These are phyloP conservation scores for Alternaria atra DNA, from an alignment of 2,329 filamentous ascomycete genomes.

Conservation along the genomic window DNA sequence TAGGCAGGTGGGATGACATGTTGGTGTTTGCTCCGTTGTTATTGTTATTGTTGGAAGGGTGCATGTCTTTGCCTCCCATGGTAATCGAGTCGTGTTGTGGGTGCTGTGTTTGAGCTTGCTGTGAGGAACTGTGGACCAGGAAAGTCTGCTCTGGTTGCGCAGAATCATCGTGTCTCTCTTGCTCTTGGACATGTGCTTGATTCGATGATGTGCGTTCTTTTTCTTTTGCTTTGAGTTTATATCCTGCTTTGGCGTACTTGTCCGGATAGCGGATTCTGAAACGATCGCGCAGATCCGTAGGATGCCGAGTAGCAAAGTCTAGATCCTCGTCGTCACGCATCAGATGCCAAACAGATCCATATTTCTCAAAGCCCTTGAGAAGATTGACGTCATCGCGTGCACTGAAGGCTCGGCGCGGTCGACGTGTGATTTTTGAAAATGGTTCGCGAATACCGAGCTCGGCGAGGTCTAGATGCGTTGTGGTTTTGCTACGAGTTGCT, in stretches of 20 bases:
- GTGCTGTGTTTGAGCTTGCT: not conserved
- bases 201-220: conserved; percentile 24
- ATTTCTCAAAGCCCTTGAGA: conserved; percentile 65
- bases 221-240: conserved; percentile 50
- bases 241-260: conserved; percentile 61
- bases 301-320: conserved; percentile 60
- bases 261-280: conserved; percentile 68
- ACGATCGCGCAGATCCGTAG: conserved; percentile 68
- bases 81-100: not conserved
- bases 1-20: not conserved
- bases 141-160: not conserved
- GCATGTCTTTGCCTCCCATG: not conserved
- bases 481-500: conserved; percentile 33
- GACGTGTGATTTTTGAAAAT: conserved; percentile 60
- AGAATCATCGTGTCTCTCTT: not conserved
- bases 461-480: conserved; percentile 41
- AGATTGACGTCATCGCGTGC: conserved; percentile 66
- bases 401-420: conserved; percentile 65
- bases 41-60: not conserved
- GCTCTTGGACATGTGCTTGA: not conserved
- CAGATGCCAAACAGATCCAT: conserved; percentile 68
- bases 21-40: not conserved
- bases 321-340: conserved; percentile 66
- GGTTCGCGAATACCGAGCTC: conserved; percentile 60
- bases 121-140: not conserved